Conservation (phyloP, 352 stramenopile genomes). For the Phytophthora tentaculata region DNA sequence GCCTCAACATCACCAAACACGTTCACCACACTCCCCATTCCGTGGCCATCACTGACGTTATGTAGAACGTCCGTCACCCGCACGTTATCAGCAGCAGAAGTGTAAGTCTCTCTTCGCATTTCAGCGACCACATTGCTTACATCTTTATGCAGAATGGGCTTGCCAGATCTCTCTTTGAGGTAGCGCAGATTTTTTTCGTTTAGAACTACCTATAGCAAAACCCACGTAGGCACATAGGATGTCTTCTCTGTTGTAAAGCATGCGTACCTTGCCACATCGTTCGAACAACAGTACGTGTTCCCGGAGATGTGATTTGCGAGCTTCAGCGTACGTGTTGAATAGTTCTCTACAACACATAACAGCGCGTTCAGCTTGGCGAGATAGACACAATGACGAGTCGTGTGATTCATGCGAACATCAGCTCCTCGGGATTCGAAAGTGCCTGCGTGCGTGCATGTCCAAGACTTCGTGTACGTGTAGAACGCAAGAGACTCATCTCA, state of each 20-base stretch:
- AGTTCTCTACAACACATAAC: not conserved
- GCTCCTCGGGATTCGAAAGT: not conserved
- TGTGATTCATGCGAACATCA: not conserved
- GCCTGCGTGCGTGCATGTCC: not conserved
- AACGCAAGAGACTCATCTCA: not conserved
- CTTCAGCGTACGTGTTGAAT: not conserved
- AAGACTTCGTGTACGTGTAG: not conserved
- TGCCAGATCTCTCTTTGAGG: constrained; percentile 8
- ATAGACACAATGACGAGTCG: not conserved
- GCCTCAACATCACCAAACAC: not conserved
- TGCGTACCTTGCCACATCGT: not conserved
- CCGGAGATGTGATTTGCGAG: not conserved
- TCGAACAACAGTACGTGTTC: not conserved
- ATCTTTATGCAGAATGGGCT: constrained; percentile 10
- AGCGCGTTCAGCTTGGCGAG: not conserved
- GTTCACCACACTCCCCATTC: constrained; percentile 16
- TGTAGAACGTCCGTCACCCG: constrained; percentile 3
- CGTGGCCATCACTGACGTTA: constrained; percentile 12
- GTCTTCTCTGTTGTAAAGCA: not conserved
- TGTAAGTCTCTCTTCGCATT: constrained; percentile 12
- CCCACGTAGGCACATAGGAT: not conserved
- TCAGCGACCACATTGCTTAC: constrained; percentile 12
- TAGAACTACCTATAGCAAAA: constrained; percentile 3
- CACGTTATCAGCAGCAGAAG: constrained; percentile 14
- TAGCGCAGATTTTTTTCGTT: constrained; percentile 8